Base-by-base conservation (phyloP, 176 grass and related monocot genomes). In the Juncus effusus region DNA sequence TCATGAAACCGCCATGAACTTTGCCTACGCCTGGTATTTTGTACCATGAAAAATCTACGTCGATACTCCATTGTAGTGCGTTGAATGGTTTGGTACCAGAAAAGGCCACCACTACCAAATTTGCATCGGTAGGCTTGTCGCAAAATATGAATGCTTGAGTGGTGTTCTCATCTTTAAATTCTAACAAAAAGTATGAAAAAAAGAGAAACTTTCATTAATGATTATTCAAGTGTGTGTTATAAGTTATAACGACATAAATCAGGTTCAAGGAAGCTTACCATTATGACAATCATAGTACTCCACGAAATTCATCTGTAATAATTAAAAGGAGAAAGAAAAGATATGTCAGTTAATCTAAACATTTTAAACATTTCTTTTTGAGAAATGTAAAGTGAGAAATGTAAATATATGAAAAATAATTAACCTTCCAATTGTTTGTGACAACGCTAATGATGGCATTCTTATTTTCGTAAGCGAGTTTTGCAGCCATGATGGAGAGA, bases 31-130 rank as follows among this genome's bases (percentile, higher is more conserved):
- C 64, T 0, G 66, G 70, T 56, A 96, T 57, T 68, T 63, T 62
- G 64, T 81, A 91, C 77, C 84, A 88, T 13, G 87, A 91, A 62
- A 91, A 83, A 76, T 96, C 91, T 4, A 96, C 51, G 70, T 96
- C 87, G 16, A 62, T 74, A 80, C 77, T 79, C 92, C 87, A 96
- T 52, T 96, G 82, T 51, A 73, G 49, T 36, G 79, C 79, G 58
- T 91, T 60, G 79, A 88, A 96, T 6, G 79, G 82, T 59, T 80
- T 78, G 3, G 92, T 96, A 42, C 92, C 92, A 13, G 82, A 16
- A 63, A 91, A 96, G 55, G 91, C 76, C 42, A 96, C 63, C 63
- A 96, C 79, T 1, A 79, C 79, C 8, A 91, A 82, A 38, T 40
- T 74, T 40, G 82, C 79, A 44, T 88, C 77, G 10, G 16, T 16